A percentile compares a stretch with the other conserved stretches of the same genome.
Conservation (phyloP, 805 yeast genomes). For the Candida alai region DNA sequence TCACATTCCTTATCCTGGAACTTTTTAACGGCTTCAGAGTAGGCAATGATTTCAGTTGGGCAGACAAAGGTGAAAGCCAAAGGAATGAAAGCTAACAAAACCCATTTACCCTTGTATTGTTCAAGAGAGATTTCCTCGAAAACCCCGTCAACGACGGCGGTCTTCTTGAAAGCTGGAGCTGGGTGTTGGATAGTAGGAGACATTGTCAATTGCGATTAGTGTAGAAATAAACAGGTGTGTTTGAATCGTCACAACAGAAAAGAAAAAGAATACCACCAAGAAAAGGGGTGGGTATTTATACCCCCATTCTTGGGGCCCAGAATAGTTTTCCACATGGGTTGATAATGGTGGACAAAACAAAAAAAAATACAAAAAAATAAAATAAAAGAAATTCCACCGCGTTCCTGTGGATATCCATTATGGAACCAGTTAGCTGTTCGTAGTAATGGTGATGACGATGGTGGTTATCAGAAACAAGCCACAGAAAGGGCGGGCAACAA, state of each 20-base stretch:
- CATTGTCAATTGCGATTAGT: constrained; percentile 45
- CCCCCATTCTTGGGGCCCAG: neutral
- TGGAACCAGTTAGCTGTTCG: too few species aligned
- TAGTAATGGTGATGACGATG: too few species aligned
- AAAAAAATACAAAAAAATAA: neutral
- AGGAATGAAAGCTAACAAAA: constrained; percentile 93
- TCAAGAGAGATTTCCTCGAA: constrained; percentile 95
- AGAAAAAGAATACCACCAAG: neutral
- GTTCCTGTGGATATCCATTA: neutral
- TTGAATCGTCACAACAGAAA: too few species aligned
- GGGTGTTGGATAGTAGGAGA: constrained; percentile 89
- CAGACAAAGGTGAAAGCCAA: constrained; percentile 99
- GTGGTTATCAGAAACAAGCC: too few species aligned
- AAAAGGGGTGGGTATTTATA: neutral
- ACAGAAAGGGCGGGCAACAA: too few species aligned
- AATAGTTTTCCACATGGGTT: neutral
- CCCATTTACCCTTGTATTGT: constrained; percentile 98
- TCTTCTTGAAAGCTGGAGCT: constrained; percentile 94
- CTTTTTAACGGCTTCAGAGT: constrained; percentile 91
- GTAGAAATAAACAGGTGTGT: neutral
- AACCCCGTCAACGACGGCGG: constrained; percentile 95
- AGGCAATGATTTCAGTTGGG: constrained; percentile 99
- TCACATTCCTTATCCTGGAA: constrained; percentile 84
- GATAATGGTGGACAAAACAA: neutral
- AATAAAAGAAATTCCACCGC: neutral